Evolutionary conservation across 306 rosid species (phyloP), one percentile per base, ranked within the genome.

Genomic region (Biancaea sappan): DNA sequence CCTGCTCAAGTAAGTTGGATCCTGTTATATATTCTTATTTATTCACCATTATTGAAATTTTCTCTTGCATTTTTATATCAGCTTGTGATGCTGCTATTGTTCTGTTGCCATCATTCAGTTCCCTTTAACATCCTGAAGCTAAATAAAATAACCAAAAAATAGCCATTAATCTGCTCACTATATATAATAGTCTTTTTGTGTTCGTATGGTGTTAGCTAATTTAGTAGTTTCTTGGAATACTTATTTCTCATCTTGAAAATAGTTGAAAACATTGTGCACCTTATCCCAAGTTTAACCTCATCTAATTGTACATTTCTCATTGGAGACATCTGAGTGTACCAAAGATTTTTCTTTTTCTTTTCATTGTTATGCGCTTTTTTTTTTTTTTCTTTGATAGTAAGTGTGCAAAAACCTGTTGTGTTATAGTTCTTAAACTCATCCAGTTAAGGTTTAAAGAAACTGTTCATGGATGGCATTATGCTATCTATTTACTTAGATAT

Each of bases 1-100:
- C 99, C 99, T 73, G 99, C 99, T 81, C 98, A 94, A 79, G 98
- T 94, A 88, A 84, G 91, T 63, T 74, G 69, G 83, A 22, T 59
- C 64, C 59, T 57, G 69, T 61, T 48, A 22, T 29, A 31, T 40
- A 12, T 58, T 19, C 40, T 29, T 35, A n/a, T 66, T 65, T 53
- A 37, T 67, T 71, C 68, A 8, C 60, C 19, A 52, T 41, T 62
- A 69, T 61, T 69, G 52, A 58, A 12, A 4, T 48, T 59, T 43
- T 56, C 32, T 26, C 48, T 77, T 73, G 29, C 68, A 26, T 51
- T 76, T 26, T 6, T 53, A 24, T 50, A 71, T 43, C 72, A 6
- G 18, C 50, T 8, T 58, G 47, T 64, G 9, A 38, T 76, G 48
- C 68, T 72, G 71, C 44, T 56, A 24, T 58, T 72, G 40, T 35